These are phyloP conservation scores for Salix arbutifolia DNA, from an alignment of 345 rosid species.

Conservation along the genomic window DNA sequence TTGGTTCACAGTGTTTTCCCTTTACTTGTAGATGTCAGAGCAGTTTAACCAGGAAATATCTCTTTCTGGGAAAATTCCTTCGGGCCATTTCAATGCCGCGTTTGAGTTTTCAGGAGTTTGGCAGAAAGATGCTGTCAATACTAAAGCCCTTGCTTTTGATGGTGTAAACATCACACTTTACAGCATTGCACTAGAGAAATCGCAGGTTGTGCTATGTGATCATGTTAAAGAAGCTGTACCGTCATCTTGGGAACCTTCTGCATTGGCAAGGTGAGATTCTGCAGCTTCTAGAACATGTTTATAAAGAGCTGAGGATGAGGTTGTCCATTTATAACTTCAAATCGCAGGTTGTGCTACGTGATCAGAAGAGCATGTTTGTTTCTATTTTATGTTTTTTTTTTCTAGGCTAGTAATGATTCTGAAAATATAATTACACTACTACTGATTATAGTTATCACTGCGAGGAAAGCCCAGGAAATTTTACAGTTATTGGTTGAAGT, in stretches of 20 bases:
- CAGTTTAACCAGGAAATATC: conserved; percentile 31
- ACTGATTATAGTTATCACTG: background rate
- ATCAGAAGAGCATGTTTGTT: background rate
- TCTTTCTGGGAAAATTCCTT: conserved; percentile 30
- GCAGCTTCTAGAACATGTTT: background rate
- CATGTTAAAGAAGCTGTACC: conserved; percentile 30
- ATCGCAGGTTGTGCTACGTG: background rate
- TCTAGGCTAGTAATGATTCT: background rate
- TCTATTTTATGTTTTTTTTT: background rate
- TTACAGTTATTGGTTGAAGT: background rate
- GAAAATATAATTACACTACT: background rate
- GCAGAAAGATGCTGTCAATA: conserved; percentile 29
- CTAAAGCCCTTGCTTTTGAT: conserved; percentile 30
- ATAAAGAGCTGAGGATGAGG: background rate
- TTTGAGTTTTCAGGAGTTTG: conserved; percentile 24
- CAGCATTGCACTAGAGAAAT: conserved; percentile 23
- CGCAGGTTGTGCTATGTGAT: conserved; percentile 18
- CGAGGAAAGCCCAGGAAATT: background rate
- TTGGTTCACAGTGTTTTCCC: background rate
- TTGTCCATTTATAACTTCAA: background rate
- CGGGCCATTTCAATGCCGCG: conserved; percentile 30
- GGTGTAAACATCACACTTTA: conserved; percentile 26
- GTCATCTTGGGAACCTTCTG: conserved; percentile 33
- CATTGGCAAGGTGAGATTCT: conserved; percentile 23
- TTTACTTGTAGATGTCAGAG: conserved; percentile 29